Base-by-base conservation (phyloP, 2,329 filamentous ascomycete species). In the Plenodomus biglobosus region DNA sequence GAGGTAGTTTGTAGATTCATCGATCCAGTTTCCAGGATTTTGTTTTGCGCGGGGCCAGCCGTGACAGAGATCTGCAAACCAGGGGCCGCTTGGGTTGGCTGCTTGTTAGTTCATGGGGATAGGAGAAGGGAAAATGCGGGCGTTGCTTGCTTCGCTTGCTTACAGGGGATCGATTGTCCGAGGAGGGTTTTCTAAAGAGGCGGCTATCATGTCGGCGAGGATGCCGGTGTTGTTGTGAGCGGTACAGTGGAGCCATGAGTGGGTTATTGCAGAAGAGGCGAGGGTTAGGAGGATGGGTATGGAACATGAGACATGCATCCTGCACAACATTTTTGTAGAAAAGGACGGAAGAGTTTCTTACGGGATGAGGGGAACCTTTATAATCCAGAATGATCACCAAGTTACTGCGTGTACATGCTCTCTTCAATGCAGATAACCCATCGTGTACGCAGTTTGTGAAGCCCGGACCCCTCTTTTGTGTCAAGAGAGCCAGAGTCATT, bases 181-280 rank as follows among this genome's bases (percentile, higher is more conserved):
- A 22, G 27, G 32, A 3, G 42, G 42, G 7, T 15, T 44, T 20
- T 17, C 35, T 8, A 19, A 13, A 10, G 42, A 34, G 1, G 42
- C 42, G 2, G 22, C 22, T 38, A 21, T 35, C 42, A 44, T 44
- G 4, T 44, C 35, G 7, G 35, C 42, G 36, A 20, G 36, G 17
- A 44, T 38, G 7, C 34, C 38, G 8, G 47, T 47, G 52, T 65
- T 66, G 47, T 66, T 55, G 42, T 64, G 55, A 10, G 58, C 22
- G 22, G 22, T 24, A 10, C 22, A 24, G 10, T 24, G 22, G 10
- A 24, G 22, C 62, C 62, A 66, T n/a, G 61, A 66, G 39, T 66
- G 62, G 1, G 58, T 57, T 10, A 54, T 47, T 24, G 47, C 46
- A 16, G 36, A 18, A 17, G 50, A 32, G 6, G 51, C 11, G 40